These are phyloP conservation scores for Linum lewisii DNA, from an alignment of 345 rosid genomes.

Conservation along the genomic window DNA sequence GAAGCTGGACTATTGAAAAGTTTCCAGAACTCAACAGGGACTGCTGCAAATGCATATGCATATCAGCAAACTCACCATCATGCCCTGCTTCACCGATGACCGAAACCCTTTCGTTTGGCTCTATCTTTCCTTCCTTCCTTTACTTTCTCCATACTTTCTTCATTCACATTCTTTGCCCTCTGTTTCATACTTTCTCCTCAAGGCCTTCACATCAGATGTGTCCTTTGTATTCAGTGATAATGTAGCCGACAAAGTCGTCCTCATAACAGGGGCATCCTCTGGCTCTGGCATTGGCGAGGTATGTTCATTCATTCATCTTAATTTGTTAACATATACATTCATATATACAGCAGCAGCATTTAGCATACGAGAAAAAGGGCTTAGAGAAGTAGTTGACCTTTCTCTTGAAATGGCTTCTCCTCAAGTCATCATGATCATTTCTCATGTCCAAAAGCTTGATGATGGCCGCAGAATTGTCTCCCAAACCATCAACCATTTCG, in stretches of 20 bases:
- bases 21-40: constrained; percentile 7
- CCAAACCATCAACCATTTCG: constrained; percentile 36
- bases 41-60: too few species aligned
- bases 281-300: constrained; percentile 24
- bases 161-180: constrained; percentile 17
- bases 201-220: constrained; percentile 9
- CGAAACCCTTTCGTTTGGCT: too few species aligned
- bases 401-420: constrained; percentile 16
- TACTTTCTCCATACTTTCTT: not conserved
- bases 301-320: too few species aligned
- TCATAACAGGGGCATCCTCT: constrained; percentile 26
- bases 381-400: constrained; percentile 4
- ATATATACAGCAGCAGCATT: constrained; percentile 21
- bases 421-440: constrained; percentile 19
- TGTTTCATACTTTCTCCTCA: constrained; percentile 18
- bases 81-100: too few species aligned
- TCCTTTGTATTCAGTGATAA: constrained; percentile 15
- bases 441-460: constrained; percentile 46
- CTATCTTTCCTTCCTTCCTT: too few species aligned
- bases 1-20: not conserved
- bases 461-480: constrained; percentile 38
- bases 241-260: constrained; percentile 24
- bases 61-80: too few species aligned
- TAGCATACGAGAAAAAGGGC: constrained; percentile 27
- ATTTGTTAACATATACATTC: too few species aligned